Evolutionary conservation across 2,329 filamentous ascomycete genomes (phyloP), one percentile per base, ranked within the genome.

Genomic region (Penicillium sclerotiorum): DNA sequence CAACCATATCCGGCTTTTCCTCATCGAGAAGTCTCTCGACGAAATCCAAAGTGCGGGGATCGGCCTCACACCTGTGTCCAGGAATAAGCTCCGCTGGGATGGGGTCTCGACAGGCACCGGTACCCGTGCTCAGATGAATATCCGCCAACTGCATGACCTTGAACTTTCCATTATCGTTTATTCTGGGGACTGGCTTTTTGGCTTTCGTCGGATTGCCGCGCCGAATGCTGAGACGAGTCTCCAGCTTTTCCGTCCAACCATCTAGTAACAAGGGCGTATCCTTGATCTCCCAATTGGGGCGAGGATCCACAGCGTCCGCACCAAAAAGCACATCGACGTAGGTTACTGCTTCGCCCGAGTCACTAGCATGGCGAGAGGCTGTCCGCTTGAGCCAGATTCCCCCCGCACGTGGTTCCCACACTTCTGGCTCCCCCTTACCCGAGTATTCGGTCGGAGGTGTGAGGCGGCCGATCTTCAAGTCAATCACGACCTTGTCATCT

Each of bases 81-180:
- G 85, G 86, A 45, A 90, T 83, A 58, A 84, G 82, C 40, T 80
- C 81, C 54, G 84, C 81, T 0, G 92, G 92, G 58, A 93, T 80
- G n/a, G 90, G 84, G 61, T 99, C 91, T 57, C 94, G 85, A 66
- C 94, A 99, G 37, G 74, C 73, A 8, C 94, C 94, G 5, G 92
- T 80, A 8, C 93, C 94, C 2, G 94, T 99, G 65, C 90, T 93
- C 48, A 99, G 75, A 71, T 99, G 94, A 53, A 97, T 75, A 74
- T 99, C 94, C n/a, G 91, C 88, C 47, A 95, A 79, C 73, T 99
- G 94, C 81, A 99, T 85, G 57, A 99, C 96, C 77, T 97, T 97
- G 77, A 97, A 97, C 61, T 88, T 90, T 23, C 93, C 94, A 67
- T 94, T 90, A 54, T 95, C 90, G 36, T 84, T 82, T 56, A 99